Evolutionary conservation across 306 rosid genomes (phyloP).

Genomic region (Senna siamea): DNA sequence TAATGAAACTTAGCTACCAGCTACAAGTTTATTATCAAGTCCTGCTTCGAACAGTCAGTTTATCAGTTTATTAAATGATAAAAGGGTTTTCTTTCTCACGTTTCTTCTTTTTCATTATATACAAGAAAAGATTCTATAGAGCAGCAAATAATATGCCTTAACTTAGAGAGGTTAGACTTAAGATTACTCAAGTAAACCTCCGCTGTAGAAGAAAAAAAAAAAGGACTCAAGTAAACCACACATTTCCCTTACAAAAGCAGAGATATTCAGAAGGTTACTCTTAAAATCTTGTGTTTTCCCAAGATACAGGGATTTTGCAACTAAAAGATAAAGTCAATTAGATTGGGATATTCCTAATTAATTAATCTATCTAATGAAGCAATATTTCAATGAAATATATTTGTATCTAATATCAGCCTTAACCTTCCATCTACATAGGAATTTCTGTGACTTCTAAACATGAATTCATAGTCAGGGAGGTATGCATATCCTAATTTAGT

Average conservation of each 20-base stretch:
- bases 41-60: not conserved
- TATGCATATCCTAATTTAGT: not conserved
- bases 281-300: no score
- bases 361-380: no score
- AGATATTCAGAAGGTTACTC: not conserved
- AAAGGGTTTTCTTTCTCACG: not conserved
- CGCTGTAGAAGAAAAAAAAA: not conserved
- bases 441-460: no score
- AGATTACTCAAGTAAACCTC: no score
- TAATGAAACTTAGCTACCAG: not conserved
- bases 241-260: no score
- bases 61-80: conserved; percentile 15
- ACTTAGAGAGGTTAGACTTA: not conserved
- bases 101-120: not conserved
- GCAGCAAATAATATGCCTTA: not conserved
- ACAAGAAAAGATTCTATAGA: not conserved
- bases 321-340: no score
- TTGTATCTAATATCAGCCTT: no score
- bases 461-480: not conserved
- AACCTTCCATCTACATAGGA: no score
- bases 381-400: no score
- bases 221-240: not conserved
- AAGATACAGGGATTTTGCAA: no score
- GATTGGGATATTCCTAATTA: no score
- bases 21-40: not conserved